Conservation (phyloP, 108 stramenopile species). For the Schizochytrium sp. region DNA sequence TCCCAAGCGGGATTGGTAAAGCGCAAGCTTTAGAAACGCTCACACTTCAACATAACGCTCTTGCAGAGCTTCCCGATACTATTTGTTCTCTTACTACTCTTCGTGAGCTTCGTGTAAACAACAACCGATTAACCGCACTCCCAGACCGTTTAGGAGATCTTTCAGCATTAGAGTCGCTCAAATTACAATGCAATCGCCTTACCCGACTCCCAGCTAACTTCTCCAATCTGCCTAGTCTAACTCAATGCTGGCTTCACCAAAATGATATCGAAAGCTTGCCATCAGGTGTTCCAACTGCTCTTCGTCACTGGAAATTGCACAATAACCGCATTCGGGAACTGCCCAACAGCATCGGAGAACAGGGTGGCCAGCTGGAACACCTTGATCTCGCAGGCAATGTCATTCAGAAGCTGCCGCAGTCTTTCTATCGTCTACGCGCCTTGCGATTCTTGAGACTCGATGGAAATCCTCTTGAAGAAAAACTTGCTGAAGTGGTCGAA, state of each 20-base stretch:
- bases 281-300: neutral
- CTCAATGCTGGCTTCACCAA: slow-evolving; percentile 49
- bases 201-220: slow-evolving; percentile 15
- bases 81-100: neutral
- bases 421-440: slow-evolving; percentile 5
- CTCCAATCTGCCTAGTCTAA: neutral
- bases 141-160: slow-evolving; percentile 56
- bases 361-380: neutral
- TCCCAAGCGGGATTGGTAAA: slow-evolving; percentile 15
- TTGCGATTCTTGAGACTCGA: slow-evolving; percentile 8
- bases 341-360: neutral
- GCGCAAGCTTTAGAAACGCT: neutral
- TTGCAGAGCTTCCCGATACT: slow-evolving; percentile 19
- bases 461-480: slow-evolving; percentile 8
- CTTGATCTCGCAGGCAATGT: slow-evolving; percentile 15
- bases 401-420: neutral
- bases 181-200: slow-evolving; percentile 39
- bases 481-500: neutral
- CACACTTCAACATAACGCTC: slow-evolving; percentile 45
- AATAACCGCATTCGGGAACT: slow-evolving; percentile 47
- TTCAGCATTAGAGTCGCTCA: neutral
- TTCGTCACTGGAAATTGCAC: slow-evolving; percentile 40
- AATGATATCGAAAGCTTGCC: slow-evolving; percentile 16
- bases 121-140: slow-evolving; percentile 31
- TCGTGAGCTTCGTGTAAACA: slow-evolving; percentile 14